These are phyloP conservation scores for Calonectria pauciramosa DNA, from an alignment of 2,329 filamentous ascomycete genomes.

Conservation along the genomic window DNA sequence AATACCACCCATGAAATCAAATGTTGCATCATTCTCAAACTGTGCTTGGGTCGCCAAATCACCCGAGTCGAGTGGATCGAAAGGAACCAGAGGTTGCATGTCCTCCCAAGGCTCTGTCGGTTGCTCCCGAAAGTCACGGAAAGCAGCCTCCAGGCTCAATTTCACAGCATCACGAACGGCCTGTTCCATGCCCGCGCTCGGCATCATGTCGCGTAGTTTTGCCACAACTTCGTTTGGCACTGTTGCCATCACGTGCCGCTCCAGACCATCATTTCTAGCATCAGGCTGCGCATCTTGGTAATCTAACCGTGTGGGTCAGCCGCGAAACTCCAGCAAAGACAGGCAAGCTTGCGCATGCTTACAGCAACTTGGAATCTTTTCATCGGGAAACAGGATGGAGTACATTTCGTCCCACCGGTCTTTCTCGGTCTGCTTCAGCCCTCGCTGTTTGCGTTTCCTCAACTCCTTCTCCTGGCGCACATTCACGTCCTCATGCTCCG, in stretches of 20 bases:
- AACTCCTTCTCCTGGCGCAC: neutral
- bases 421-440: neutral
- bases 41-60: neutral
- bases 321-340: neutral
- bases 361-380: neutral
- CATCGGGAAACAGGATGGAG: neutral
- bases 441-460: neutral
- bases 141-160: neutral
- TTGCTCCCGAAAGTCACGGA: neutral
- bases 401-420: neutral
- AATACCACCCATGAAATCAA: neutral
- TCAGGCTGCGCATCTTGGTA: neutral
- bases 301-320: neutral
- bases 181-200: neutral
- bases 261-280: neutral
- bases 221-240: neutral
- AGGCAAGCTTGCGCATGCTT: neutral
- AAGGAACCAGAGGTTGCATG: neutral
- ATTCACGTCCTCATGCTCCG: neutral
- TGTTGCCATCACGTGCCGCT: neutral
- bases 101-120: neutral
- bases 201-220: neutral
- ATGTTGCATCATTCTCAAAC: neutral
- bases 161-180: neutral
- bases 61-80: neutral